Percentiles rank a stretch among this genome's conserved stretches.
phyloP scores from a whole-genome alignment of 345 rosid species.

The Brassica napus region DNA sequence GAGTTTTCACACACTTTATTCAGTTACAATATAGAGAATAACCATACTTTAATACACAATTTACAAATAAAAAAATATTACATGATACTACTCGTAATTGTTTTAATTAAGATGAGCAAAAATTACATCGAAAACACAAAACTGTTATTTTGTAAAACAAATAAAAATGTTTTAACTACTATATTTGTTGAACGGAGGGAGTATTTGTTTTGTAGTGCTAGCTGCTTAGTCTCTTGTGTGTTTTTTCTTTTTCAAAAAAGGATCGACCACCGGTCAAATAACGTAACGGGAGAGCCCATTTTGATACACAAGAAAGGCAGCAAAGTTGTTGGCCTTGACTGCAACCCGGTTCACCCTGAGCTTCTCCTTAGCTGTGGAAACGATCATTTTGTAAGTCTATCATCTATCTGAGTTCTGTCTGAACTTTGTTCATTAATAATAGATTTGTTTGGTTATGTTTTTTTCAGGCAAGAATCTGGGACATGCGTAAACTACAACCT shows the following conservation, averaged over 20 bases:
- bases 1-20: neutral
- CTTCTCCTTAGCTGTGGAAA: conserved; percentile 91
- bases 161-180: too few relatives aligned
- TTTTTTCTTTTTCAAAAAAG: conserved; percentile 37
- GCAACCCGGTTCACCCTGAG: conserved; percentile 92
- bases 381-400: conserved; percentile 71
- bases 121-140: too few relatives aligned
- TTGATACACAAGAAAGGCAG: conserved; percentile 89
- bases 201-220: neutral
- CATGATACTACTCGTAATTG: too few relatives aligned
- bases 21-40: neutral
- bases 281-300: conserved; percentile 51
- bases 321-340: conserved; percentile 94
- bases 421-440: neutral
- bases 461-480: conserved; percentile 92
- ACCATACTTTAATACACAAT: neutral
- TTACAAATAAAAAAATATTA: too few relatives aligned
- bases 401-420: neutral
- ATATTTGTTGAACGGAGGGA: too few relatives aligned
- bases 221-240: neutral
- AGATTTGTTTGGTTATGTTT: conserved; percentile 28
- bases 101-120: neutral
- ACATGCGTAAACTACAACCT: conserved; percentile 71
- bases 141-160: too few relatives aligned
- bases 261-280: conserved; percentile 79